phyloP scores from a whole-genome alignment of 805 yeast species.

The Candida dendrica region DNA sequence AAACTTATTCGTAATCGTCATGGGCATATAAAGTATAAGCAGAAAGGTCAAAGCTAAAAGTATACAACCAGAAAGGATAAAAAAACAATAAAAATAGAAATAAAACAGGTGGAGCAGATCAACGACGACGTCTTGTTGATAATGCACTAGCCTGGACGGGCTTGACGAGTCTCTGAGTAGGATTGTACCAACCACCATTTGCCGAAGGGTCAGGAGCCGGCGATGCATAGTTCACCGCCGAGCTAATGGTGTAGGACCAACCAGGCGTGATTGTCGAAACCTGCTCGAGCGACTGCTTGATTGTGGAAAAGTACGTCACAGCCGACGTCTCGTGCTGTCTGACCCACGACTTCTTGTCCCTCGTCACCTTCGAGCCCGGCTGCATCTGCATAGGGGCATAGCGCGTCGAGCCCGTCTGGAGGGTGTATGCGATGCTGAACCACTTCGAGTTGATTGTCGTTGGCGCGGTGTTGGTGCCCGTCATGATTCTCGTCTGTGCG shows the following conservation, averaged over 20 bases:
- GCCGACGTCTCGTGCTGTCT: constrained; percentile 62
- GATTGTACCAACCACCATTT: constrained; percentile 55
- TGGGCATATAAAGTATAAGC: too few relatives aligned
- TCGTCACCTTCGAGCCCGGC: constrained; percentile 68
- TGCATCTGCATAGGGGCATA: constrained; percentile 93
- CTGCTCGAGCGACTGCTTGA: constrained; percentile 23
- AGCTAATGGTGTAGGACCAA: constrained; percentile 65
- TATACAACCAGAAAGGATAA: too few relatives aligned
- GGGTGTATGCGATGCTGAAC: constrained; percentile 62
- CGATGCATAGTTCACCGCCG: constrained; percentile 61
- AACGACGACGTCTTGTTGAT: too few relatives aligned
- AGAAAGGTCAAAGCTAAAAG: too few relatives aligned
- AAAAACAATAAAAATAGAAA: too few relatives aligned
- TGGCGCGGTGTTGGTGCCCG: constrained; percentile 29
- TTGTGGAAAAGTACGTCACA: constrained; percentile 50
- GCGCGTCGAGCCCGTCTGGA: constrained; percentile 71
- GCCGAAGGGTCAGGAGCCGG: constrained; percentile 64
- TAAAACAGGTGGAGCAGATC: too few relatives aligned
- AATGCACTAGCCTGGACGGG: too few relatives aligned
- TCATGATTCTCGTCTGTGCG: constrained; percentile 28
- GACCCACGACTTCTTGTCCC: constrained; percentile 46
- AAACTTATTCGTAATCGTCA: too few relatives aligned
- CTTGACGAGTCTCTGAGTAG: constrained; percentile 37
- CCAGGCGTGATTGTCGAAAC: constrained; percentile 77
- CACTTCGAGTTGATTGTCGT: constrained; percentile 41